These are phyloP conservation scores for Collariella sp. DNA, from an alignment of 495 filamentous ascomycete genomes.

Conservation along the genomic window DNA sequence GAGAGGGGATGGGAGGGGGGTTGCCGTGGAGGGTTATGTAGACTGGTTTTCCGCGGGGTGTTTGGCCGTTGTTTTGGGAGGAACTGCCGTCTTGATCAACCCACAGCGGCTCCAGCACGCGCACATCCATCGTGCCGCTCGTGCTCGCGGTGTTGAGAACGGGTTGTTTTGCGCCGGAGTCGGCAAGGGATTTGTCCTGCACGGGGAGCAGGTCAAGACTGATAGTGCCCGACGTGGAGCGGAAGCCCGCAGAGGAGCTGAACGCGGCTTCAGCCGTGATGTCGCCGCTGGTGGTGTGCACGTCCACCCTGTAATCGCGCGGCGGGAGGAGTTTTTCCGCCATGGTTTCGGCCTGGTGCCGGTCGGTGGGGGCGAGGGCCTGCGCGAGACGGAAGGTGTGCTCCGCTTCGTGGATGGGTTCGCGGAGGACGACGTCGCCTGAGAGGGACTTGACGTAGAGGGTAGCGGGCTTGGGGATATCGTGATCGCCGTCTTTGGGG, in stretches of 20 bases:
- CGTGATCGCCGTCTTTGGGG: constrained; percentile 22
- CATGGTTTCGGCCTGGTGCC: not conserved
- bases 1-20: not conserved
- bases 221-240: constrained; percentile 23
- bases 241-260: constrained; percentile 13
- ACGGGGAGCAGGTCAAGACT: constrained; percentile 31
- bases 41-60: not conserved
- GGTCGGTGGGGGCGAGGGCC: not conserved
- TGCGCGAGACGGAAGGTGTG: constrained; percentile 8
- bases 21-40: not conserved
- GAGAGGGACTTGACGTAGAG: constrained; percentile 30
- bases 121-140: constrained; percentile 26
- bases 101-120: constrained; percentile 33
- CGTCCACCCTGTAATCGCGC: constrained; percentile 35
- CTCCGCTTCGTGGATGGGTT: constrained; percentile 23
- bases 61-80: not conserved
- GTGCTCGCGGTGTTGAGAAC: constrained; percentile 26
- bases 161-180: not conserved
- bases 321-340: constrained; percentile 23
- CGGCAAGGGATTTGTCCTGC: constrained; percentile 14
- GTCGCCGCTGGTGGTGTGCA: constrained; percentile 29
- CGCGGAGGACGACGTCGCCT: constrained; percentile 27
- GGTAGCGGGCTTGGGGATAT: constrained; percentile 25
- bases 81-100: not conserved
- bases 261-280: constrained; percentile 29